Conservation (phyloP, 805 yeast species). For the Zygosaccharomyces rouxii region DNA sequence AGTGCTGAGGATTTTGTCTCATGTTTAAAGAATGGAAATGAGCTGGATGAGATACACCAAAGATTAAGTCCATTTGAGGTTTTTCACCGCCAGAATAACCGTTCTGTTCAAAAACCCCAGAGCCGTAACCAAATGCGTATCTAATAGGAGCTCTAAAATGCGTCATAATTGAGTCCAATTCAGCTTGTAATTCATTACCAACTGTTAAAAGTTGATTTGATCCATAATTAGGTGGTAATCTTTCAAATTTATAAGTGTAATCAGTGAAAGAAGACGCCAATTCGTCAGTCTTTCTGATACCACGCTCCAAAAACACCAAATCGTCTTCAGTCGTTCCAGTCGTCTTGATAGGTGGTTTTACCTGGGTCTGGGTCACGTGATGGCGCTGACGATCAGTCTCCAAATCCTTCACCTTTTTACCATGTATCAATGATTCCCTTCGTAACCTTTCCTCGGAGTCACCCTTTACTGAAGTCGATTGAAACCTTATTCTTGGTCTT, state of each 20-base stretch:
- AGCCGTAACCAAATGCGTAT: constrained; percentile 90
- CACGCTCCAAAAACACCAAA: constrained; percentile 24
- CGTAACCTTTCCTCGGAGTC: constrained; percentile 2
- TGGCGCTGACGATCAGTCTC: background rate
- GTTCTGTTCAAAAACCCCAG: constrained; percentile 84
- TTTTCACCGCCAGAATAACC: constrained; percentile 38
- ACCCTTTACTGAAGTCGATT: constrained; percentile 6
- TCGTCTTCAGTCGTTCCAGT: constrained; percentile 11
- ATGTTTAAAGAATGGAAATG: constrained; percentile 77
- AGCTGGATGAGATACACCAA: constrained; percentile 69
- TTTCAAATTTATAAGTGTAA: constrained; percentile 33
- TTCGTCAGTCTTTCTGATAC: constrained; percentile 25
- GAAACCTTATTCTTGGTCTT: constrained; percentile 1
- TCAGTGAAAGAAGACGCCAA: constrained; percentile 26
- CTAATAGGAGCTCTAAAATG: constrained; percentile 67
- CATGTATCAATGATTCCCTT: constrained; percentile 6
- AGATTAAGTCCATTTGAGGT: constrained; percentile 82
- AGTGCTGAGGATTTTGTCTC: constrained; percentile 65
- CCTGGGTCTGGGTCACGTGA: background rate
- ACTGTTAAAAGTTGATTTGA: constrained; percentile 52
- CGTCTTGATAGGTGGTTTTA: background rate
- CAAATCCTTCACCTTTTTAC: background rate
- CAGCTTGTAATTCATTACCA: constrained; percentile 40
- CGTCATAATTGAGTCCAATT: constrained; percentile 47
- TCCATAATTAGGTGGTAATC: constrained; percentile 55